A percentile compares a stretch with the other conserved stretches of the same genome.
phyloP scores from a whole-genome alignment of 1,284 basidiomycete species.

The Heterobasidion occidentale region DNA sequence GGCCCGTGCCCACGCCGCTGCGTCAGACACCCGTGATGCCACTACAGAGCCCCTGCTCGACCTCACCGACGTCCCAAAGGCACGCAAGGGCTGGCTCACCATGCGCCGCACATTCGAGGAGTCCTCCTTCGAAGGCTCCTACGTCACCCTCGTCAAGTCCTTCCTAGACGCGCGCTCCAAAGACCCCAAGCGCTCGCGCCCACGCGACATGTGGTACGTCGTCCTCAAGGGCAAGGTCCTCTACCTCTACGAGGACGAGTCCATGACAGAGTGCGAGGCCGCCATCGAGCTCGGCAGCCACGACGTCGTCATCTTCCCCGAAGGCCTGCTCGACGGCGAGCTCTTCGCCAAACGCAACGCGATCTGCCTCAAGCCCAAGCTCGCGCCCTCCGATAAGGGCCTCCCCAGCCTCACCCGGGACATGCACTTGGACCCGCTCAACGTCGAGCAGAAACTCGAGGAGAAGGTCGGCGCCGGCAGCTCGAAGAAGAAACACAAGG shows the following conservation, averaged over 20 bases:
- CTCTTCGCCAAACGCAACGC: slow-evolving; percentile 85
- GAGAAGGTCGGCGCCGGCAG: slow-evolving; percentile 27
- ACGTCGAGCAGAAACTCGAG: slow-evolving; percentile 29
- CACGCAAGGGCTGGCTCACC: slow-evolving; percentile 80
- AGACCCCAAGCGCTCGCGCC: slow-evolving; percentile 69
- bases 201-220: slow-evolving; percentile 86
- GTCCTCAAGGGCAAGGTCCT: slow-evolving; percentile 84
- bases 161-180: slow-evolving; percentile 69
- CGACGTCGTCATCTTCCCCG: slow-evolving; percentile 67
- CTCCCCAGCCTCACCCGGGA: slow-evolving; percentile 49
- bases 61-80: slow-evolving; percentile 51
- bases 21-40: slow-evolving; percentile 18
- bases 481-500: slow-evolving; percentile 29
- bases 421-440: slow-evolving; percentile 25
- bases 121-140: slow-evolving; percentile 47
- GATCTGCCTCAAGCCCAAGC: slow-evolving; percentile 65
- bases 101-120: slow-evolving; percentile 78
- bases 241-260: slow-evolving; percentile 88
- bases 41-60: slow-evolving; percentile 23
- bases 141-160: slow-evolving; percentile 64
- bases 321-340: slow-evolving; percentile 73
- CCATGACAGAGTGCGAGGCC: slow-evolving; percentile 79
- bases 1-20: slow-evolving; percentile 17
- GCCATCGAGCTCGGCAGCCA: slow-evolving; percentile 76
- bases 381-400: slow-evolving; percentile 19